A percentile compares a stretch with the other conserved stretches of the same genome.
Conservation (phyloP, 2,329 filamentous ascomycete genomes). For the Tolypocladium tundrense region DNA sequence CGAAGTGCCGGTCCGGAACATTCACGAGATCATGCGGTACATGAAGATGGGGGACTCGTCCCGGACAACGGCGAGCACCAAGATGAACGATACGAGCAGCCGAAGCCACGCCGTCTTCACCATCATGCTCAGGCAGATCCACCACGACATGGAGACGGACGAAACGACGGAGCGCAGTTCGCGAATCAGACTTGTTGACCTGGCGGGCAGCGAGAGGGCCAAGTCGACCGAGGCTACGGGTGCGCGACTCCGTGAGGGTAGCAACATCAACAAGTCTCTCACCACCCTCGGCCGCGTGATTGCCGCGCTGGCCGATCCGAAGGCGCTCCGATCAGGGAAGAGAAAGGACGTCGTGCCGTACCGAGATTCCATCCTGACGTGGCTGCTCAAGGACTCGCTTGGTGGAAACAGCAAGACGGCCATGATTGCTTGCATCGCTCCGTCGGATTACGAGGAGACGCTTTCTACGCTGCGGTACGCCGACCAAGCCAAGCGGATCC, state of each 20-base stretch:
- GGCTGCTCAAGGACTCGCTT: conserved; percentile 90
- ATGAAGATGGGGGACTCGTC: conserved; percentile 87
- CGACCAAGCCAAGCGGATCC: conserved; percentile 95
- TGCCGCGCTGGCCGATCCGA: conserved; percentile 70
- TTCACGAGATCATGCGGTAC: conserved; percentile 75
- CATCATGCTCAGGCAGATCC: conserved; percentile 95
- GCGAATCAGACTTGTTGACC: conserved; percentile 86
- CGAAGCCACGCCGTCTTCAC: conserved; percentile 97
- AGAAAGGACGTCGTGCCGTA: conserved; percentile 68
- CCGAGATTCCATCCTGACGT: conserved; percentile 72
- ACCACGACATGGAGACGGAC: conserved; percentile 94
- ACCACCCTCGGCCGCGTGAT: conserved; percentile 94
- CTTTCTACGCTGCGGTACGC: conserved; percentile 93
- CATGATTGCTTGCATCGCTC: conserved; percentile 97
- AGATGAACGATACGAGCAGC: conserved; percentile 98
- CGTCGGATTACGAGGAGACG: conserved; percentile 94
- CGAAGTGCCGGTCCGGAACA: conserved; percentile 81
- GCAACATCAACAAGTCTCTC: conserved; percentile 98
- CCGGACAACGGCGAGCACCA: conserved; percentile 83
- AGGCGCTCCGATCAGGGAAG: conserved; percentile 47
- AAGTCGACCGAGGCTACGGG: conserved; percentile 95
- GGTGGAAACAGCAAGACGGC: conserved; percentile 97
- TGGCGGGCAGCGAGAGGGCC: conserved; percentile 89
- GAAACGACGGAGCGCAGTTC: conserved; percentile 93
- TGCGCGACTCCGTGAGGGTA: conserved; percentile 80